Evolutionary conservation across 2,329 filamentous ascomycete genomes (phyloP).

Genomic region (Hypoxylon sp.): DNA sequence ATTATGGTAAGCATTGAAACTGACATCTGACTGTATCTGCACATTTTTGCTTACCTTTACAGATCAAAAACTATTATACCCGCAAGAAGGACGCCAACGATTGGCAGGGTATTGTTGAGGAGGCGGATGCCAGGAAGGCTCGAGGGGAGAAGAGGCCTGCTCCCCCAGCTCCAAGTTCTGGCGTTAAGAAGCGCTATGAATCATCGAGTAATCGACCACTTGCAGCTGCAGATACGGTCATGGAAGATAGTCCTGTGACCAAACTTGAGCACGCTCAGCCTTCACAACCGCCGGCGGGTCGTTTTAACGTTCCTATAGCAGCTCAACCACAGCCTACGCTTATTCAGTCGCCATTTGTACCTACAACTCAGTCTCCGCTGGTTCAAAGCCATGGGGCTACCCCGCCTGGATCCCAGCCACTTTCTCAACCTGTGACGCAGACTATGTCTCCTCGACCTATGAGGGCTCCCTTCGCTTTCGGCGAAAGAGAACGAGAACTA

Average conservation of each 20-base stretch:
- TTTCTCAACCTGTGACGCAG: constrained; percentile 59
- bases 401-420: constrained; percentile 55
- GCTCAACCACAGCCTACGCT: constrained; percentile 57
- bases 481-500: constrained; percentile 60
- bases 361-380: constrained; percentile 50
- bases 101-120: constrained; percentile 72
- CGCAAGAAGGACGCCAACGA: constrained; percentile 75
- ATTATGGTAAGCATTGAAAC: constrained; percentile 77
- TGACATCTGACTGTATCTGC: background rate
- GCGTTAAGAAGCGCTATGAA: constrained; percentile 68
- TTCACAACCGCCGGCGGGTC: constrained; percentile 58
- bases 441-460: constrained; percentile 65
- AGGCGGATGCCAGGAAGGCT: constrained; percentile 70
- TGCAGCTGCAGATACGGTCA: constrained; percentile 64
- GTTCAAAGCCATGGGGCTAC: constrained; percentile 49
- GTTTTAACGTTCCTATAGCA: constrained; percentile 64
- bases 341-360: constrained; percentile 51
- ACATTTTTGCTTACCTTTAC: constrained; percentile 47
- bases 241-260: constrained; percentile 61
- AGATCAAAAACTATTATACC: constrained; percentile 79
- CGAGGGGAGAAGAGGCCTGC: constrained; percentile 73
- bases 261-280: constrained; percentile 62
- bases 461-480: constrained; percentile 64
- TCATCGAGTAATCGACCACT: constrained; percentile 62
- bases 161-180: constrained; percentile 70